Base-by-base conservation (phyloP, 257 asterid species). In the Asclepias syriaca region DNA sequence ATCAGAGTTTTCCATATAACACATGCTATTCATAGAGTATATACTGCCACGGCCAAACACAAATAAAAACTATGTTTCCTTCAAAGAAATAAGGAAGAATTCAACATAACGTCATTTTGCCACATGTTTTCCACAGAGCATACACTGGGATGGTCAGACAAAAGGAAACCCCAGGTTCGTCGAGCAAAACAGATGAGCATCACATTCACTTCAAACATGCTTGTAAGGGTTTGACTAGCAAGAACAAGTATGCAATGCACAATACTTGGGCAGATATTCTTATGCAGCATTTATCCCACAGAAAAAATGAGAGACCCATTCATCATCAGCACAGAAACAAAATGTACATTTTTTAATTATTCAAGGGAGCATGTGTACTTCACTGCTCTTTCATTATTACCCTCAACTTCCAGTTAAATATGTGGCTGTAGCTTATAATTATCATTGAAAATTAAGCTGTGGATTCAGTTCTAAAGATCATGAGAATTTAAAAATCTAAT, bases 1-100 rank as follows among this genome's bases (percentile, higher is more conserved):
- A 50, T 50, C 19, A 14, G n/a, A 50, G 34, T 50, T 13, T 13
- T 6, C 55, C 89, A 46, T 46, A 46, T 46, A 46, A 10, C 54
- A 50, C 55, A 48, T 15, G 55, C n/a, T 50, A 89, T 91, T 96
- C 97, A 93, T 70, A 93, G 85, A 53, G 96, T 16, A 81, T 87
- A 93, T 71, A 93, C 98, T 93, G 86, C 72, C 67, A 71, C 34
- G 1, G 18, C 14, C 55, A 50, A 16, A 77, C 69, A 50, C 55
- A 15, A 15, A 50, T 4, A 16, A 50, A 13, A 50, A 50, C n/a
- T 14, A 15, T 0, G 55, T 50, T 50, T 14, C 18, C 7, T 13
- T 15, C 21, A 50, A 50, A 50, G 55, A 1, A 50, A 15, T 50
- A 50, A 50, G 15, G 55, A 19, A 15, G 55, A 50, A 13, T 50